Base-by-base conservation (phyloP, 1,284 basidiomycete genomes). In the Pulveroboletus sp. region DNA sequence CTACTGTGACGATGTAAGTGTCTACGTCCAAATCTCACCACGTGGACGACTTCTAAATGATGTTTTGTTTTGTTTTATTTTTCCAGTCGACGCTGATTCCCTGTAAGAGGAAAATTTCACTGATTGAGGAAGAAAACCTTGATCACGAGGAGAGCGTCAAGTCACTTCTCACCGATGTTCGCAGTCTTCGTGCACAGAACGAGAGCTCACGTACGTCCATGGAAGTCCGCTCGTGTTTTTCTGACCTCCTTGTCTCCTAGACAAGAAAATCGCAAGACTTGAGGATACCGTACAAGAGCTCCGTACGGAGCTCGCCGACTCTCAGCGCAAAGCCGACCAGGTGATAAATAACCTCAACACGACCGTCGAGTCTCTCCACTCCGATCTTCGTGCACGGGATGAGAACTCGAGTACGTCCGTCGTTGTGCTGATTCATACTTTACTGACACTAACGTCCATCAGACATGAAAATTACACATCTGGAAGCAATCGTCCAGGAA, bases 141-240 rank as follows among this genome's bases (percentile, higher is more conserved):
- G 9, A 38, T 29, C n/a, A 40, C 5, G 49, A 62, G 25, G 59
- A 45, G 12, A 49, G 42, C 18, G 2, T 54, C 18, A 45, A 43
- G 24, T 35, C 22, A 6, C 60, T 62, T 31, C 15, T 38, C 18
- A 15, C 22, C 5, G 40, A 60, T 2, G 12, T 59, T 22, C 35
- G 20, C 15, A 22, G 26, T 12, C 60, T 60, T 45, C 60, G 29
- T 25, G 46, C 39, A 17, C 43, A 59, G 10, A 49, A 60, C 4
- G 56, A 54, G 42, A 38, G 17, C 20, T 54, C 59, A 14, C 18
- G 59, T 62, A 14, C 42, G 59, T 62, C 44, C 20, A 14, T 25
- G 0, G 5, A 24, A 5, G 17, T 14, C 24, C 8, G 25, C 22
- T 24, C 1, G 7, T 5, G 2, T 15, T 43, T 20, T 44, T 33